Percentiles rank a stretch among this genome's conserved stretches.
Evolutionary conservation across 73 alveolate genomes (phyloP).

Genomic region (Breviolum minutum): DNA sequence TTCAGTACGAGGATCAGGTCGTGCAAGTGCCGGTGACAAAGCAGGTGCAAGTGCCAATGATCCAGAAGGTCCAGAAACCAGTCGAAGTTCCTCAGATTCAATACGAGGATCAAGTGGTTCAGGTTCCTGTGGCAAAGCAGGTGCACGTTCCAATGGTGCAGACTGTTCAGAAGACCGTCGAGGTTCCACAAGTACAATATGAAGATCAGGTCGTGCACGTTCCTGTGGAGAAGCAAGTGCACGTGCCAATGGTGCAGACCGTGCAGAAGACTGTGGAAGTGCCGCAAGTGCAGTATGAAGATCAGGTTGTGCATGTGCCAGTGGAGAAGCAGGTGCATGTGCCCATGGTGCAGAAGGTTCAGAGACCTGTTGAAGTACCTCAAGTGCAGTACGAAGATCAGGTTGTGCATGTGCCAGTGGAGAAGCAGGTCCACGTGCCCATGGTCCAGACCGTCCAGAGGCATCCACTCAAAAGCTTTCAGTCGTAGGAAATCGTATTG

Average conservation of each 20-base stretch:
- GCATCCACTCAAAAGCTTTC: neutral
- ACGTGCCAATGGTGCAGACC: constrained; percentile 72
- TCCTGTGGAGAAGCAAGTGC: constrained; percentile 62
- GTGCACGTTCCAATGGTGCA: constrained; percentile 15
- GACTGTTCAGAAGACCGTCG: constrained; percentile 3
- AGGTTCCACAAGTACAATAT: neutral
- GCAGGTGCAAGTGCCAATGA: constrained; percentile 44
- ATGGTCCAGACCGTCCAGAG: constrained; percentile 54
- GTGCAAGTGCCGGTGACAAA: constrained; percentile 81
- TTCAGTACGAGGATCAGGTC: constrained; percentile 58
- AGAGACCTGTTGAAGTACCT: constrained; percentile 57
- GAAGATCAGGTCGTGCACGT: constrained; percentile 29
- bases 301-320: constrained; percentile 39
- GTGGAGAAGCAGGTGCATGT: constrained; percentile 75
- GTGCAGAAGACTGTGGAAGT: constrained; percentile 37
- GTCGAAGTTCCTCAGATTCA: constrained; percentile 32
- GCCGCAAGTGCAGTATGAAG: constrained; percentile 46
- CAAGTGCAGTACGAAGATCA: constrained; percentile 54
- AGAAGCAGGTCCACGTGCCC: constrained; percentile 80
- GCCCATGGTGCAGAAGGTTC: constrained; percentile 73
- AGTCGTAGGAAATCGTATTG: too few species aligned
- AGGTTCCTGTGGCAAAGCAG: constrained; percentile 23
- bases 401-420: constrained; percentile 31
- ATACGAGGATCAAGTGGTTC: constrained; percentile 49
- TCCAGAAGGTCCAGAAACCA: constrained; percentile 60